Conservation (phyloP, 768 basidiomycete species). For the Kwoniella newhampshirensis region DNA sequence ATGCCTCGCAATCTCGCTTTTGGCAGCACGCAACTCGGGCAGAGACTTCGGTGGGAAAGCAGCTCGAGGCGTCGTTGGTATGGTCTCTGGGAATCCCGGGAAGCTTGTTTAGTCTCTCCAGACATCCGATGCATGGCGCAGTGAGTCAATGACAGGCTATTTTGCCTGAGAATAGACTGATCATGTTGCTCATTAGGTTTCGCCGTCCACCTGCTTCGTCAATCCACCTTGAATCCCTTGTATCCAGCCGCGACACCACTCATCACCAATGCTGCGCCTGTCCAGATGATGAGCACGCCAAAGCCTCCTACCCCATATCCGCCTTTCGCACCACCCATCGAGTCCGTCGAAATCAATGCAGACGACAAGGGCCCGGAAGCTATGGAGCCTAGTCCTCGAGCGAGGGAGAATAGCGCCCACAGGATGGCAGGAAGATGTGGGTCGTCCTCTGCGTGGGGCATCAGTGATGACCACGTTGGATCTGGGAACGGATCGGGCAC, state of each 20-base stretch:
- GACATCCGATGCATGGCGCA: neutral
- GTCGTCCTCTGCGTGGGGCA: conserved; percentile 19
- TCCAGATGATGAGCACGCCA: conserved; percentile 33
- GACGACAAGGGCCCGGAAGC: conserved; percentile 29
- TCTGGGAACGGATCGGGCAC: neutral
- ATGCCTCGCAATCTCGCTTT: conserved; percentile 50
- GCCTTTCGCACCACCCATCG: conserved; percentile 20
- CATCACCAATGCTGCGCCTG: conserved; percentile 20
- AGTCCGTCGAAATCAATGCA: conserved; percentile 16
- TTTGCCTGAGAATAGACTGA: too few relatives aligned
- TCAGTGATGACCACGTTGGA: neutral
- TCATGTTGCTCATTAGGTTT: neutral
- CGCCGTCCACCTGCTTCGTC: too few relatives aligned
- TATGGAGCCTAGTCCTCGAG: conserved; percentile 30
- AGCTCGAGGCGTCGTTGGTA: conserved; percentile 34
- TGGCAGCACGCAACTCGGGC: conserved; percentile 41
- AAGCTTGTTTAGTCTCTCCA: conserved; percentile 40
- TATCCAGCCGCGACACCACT: conserved; percentile 34
- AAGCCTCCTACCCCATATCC: conserved; percentile 31
- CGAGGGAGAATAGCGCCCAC: conserved; percentile 32
- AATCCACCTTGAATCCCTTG: conserved; percentile 32
- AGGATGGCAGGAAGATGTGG: conserved; percentile 31
- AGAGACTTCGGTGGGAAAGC: conserved; percentile 39
- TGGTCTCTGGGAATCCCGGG: conserved; percentile 31
- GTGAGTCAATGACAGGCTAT: too few relatives aligned